Evolutionary conservation across 768 basidiomycete species (phyloP), one percentile per base, ranked within the genome.

Genomic region (Collybiopsis confluens): DNA sequence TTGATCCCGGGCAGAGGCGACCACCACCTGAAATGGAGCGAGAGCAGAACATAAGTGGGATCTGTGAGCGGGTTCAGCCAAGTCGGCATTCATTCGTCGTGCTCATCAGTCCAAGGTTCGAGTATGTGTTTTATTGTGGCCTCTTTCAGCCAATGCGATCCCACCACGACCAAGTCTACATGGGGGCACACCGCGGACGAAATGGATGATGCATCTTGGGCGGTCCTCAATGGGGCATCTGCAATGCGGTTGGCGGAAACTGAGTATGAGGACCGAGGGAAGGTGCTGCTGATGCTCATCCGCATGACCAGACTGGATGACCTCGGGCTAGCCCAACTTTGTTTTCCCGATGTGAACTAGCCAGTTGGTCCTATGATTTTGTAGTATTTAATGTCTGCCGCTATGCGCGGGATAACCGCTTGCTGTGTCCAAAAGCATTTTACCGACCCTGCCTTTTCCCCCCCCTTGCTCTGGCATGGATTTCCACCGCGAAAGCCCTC

Each of bases 281-380:
- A 72, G 13, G 68, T 69, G 1, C 70, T 91, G 26, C 73, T 83
- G 20, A 76, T 89, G 78, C 66, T 90, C 8, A 76, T 90, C 42
- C 82, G 80, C 62, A 90, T 91, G 88, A 85, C 87, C 20, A 74
- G 89, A 43, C 69, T 90, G 36, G 75, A 82, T 55, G 88, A 91
- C 67, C 69, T 90, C 54, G 89, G 87, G 0, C 73, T 91, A 11
- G 85, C 75, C 20, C 86, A 90, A 65, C 63, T 90, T 9, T 80
- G 77, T 53, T 70, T 82, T 51, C 54, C 58, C 45, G 56, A 54
- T 45, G 56, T 61, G n/a, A 56, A 59, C n/a, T 59, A 54, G 36
- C 55, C 52, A 21, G 47, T 46, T 26, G 49, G 8, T 7, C 13
- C 35, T 20, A 35, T 21, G 20, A 11, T n/a, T n/a, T n/a, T n/a